These are phyloP conservation scores for Monascus purpureus DNA, from an alignment of 495 filamentous ascomycete genomes.

Conservation along the genomic window DNA sequence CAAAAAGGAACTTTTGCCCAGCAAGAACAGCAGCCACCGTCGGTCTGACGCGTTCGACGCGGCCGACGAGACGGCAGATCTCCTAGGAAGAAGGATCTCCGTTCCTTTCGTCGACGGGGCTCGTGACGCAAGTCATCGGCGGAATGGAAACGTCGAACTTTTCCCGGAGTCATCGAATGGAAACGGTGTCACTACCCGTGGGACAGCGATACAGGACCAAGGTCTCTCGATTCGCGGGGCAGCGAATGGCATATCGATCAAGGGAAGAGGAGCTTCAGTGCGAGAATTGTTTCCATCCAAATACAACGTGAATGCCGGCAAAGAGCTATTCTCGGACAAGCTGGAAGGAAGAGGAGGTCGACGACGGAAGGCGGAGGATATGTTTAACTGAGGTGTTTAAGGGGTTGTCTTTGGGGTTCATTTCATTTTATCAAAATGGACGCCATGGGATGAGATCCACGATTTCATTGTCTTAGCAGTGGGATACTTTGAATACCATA, in stretches of 20 bases:
- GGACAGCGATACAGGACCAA: conserved; percentile 37
- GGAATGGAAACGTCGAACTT: conserved; percentile 26
- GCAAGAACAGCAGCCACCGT: conserved; percentile 47
- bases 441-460: too few relatives aligned
- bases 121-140: conserved; percentile 16
- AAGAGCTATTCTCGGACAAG: conserved; percentile 53
- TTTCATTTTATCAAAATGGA: too few relatives aligned
- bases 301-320: conserved; percentile 47
- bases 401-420: too few relatives aligned
- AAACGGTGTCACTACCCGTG: conserved; percentile 47
- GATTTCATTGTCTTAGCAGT: too few relatives aligned
- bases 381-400: conserved; percentile 28
- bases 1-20: conserved; percentile 59
- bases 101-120: conserved; percentile 37
- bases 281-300: conserved; percentile 62
- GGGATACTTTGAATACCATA: too few relatives aligned
- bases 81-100: conserved; percentile 39
- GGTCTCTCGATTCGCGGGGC: conserved; percentile 56
- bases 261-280: conserved; percentile 35
- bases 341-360: conserved; percentile 34
- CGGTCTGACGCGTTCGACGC: conserved; percentile 52
- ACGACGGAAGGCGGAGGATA: conserved; percentile 35
- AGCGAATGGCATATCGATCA: conserved; percentile 30
- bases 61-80: conserved; percentile 45
- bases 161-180: conserved; percentile 18